A percentile compares a stretch with the other conserved stretches of the same genome.
phyloP scores from a whole-genome alignment of 108 stramenopile species.

The Nitzschia palea region DNA sequence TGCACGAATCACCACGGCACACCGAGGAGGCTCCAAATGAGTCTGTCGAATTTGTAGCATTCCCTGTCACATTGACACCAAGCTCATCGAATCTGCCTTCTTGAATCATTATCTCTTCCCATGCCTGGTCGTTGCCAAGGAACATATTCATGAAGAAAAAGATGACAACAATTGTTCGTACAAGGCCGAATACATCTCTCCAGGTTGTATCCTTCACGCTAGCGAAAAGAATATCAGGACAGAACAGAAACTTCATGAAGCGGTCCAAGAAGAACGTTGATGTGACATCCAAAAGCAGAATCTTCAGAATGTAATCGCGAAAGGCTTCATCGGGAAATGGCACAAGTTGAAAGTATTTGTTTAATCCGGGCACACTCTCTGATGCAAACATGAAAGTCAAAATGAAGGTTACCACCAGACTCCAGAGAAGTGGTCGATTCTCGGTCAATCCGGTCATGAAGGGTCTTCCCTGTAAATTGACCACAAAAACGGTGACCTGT shows the following conservation, averaged over 20 bases:
- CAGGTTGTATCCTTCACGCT: constrained; percentile 89
- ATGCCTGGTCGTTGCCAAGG: constrained; percentile 74
- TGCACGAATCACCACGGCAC: constrained; percentile 14
- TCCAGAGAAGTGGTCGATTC: constrained; percentile 92
- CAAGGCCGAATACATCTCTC: constrained; percentile 75
- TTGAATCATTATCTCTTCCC: constrained; percentile 80
- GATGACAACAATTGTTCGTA: constrained; percentile 74
- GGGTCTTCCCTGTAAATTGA: constrained; percentile 96
- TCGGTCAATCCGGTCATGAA: constrained; percentile 98
- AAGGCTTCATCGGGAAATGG: constrained; percentile 94
- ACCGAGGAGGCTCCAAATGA: background rate
- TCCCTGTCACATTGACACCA: constrained; percentile 29
- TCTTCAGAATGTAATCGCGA: constrained; percentile 81
- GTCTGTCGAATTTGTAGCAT: constrained; percentile 28
- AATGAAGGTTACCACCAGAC: constrained; percentile 87
- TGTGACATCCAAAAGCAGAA: constrained; percentile 79
- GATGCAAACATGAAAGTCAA: constrained; percentile 91
- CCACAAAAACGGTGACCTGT: constrained; percentile 97
- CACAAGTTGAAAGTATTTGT: constrained; percentile 96
- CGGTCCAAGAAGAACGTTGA: constrained; percentile 90
- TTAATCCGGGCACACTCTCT: constrained; percentile 86
- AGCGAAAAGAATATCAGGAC: constrained; percentile 85
- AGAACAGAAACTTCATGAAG: constrained; percentile 91
- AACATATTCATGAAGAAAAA: constrained; percentile 78
- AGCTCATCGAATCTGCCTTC: constrained; percentile 65